Base-by-base conservation (phyloP, 495 filamentous ascomycete genomes). In the Penicillium soppii region DNA sequence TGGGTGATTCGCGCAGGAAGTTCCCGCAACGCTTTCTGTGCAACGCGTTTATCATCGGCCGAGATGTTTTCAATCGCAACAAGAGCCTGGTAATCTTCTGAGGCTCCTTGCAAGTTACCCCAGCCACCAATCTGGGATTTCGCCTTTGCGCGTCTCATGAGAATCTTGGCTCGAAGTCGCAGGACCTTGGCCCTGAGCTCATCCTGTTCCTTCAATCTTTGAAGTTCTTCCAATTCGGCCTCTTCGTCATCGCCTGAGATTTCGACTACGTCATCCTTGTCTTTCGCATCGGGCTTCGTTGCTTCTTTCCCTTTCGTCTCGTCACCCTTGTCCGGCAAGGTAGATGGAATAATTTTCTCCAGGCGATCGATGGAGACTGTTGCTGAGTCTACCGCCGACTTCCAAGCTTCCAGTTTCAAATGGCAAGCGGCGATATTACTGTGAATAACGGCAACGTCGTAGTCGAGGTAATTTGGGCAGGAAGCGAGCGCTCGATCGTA, bases 371-470 rank as follows among this genome's bases (percentile, higher is more conserved):
- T 65, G 17, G 89, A 86, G 5, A 80, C 73, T 0, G 82, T 88
- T 12, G 94, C 92, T 16, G 80, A 72, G 25, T 85, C 85, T 35
- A 92, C 76, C 5, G 90, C 89, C 7, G 85, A 84, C 53, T 94
- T 94, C 85, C 91, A 96, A 51, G 92, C 87, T 39, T 85, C 78
- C 2, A 96, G 74, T 64, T 95, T 95, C 52, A 97, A 62, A 53
- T 96, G 85, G 62, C 90, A 95, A n/a, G 91, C 94, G 4, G 92
- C 79, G 51, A 96, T 83, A 72, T 97, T 97, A 68, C 84, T 87
- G 26, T 83, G 84, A 10, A 97, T 77, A 9, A 96, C 89, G 17
- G 94, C 91, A 58, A 92, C 75, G 61, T 96, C 91, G 72, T 88
- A 94, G 54, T 94, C 88, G 27, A 97, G 82, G 63, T 96, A 96